A percentile compares a stretch with the other conserved stretches of the same genome.
Conservation (phyloP, 2,329 filamentous ascomycete species). For the Fusarium sororula region DNA sequence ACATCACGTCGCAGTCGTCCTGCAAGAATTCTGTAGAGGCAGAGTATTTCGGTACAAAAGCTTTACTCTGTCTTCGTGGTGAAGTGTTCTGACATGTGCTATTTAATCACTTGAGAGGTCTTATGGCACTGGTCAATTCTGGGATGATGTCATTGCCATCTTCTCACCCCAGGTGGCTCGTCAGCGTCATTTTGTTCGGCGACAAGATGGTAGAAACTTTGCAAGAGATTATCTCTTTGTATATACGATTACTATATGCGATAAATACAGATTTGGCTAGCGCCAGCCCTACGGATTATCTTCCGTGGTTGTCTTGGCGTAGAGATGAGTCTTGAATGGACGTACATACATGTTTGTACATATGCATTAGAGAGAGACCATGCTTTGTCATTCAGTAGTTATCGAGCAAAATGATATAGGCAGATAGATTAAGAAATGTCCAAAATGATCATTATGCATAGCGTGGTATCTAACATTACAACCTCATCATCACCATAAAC, state of each 20-base stretch:
- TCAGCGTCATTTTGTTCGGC: too few relatives aligned
- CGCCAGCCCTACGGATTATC: background rate
- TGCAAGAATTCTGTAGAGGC: background rate
- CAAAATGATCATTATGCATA: background rate
- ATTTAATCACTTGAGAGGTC: too few relatives aligned
- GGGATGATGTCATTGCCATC: background rate
- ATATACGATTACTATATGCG: too few relatives aligned
- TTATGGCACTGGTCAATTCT: too few relatives aligned
- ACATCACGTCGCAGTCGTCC: background rate
- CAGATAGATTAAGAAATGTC: too few relatives aligned
- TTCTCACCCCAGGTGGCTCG: background rate
- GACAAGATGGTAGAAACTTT: background rate
- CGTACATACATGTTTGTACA: too few relatives aligned
- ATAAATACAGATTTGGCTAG: background rate
- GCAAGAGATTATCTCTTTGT: background rate
- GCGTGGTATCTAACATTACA: background rate
- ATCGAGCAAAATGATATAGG: background rate
- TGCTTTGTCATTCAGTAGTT: background rate
- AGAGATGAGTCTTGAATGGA: background rate
- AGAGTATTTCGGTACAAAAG: background rate
- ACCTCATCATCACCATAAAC: background rate
- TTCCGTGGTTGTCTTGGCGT: background rate
- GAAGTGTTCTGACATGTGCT: rapidly evolving
- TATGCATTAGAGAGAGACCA: background rate
- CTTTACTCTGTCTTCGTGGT: rapidly evolving